These are phyloP conservation scores for Citeromyces nyonsensis DNA, from an alignment of 805 yeast species.

Conservation along the genomic window DNA sequence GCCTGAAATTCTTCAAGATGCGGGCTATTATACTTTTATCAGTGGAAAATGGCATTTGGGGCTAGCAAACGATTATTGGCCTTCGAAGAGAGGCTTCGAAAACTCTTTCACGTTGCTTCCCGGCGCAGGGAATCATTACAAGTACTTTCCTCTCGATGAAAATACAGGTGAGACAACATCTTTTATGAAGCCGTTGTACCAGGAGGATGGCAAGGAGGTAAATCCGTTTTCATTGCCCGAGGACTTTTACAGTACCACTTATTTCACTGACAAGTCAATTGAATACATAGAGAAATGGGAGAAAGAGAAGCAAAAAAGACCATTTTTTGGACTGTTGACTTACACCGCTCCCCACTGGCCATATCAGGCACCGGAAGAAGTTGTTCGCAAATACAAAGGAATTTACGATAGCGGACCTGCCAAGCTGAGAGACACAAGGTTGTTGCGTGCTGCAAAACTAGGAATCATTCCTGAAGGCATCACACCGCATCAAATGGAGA, in stretches of 20 bases:
- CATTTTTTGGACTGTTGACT: constrained; percentile 37
- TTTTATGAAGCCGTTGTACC: constrained; percentile 23
- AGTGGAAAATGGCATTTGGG: constrained; percentile 56
- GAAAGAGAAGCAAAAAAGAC: constrained; percentile 21
- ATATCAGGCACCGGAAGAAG: constrained; percentile 36
- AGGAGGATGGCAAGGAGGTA: constrained; percentile 19
- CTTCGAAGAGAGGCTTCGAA: constrained; percentile 31
- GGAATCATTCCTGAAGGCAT: constrained; percentile 29
- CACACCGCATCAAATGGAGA: constrained; percentile 26
- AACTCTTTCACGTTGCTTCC: constrained; percentile 32
- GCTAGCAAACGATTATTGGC: constrained; percentile 27
- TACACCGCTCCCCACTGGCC: constrained; percentile 63
- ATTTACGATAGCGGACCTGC: constrained; percentile 32
- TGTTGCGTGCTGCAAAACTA: constrained; percentile 21
- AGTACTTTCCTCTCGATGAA: constrained; percentile 21
- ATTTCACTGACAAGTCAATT: constrained; percentile 26
- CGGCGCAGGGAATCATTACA: constrained; percentile 43
- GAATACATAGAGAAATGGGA: constrained; percentile 14
- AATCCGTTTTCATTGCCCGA: constrained; percentile 25
- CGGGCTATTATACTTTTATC: constrained; percentile 31
- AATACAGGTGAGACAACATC: constrained; percentile 10
- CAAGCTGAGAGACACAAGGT: constrained; percentile 20
- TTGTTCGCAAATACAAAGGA: constrained; percentile 30
- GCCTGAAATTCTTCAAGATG: constrained; percentile 31
- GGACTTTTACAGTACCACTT: constrained; percentile 27